These are phyloP conservation scores for Botryotinia convoluta DNA, from an alignment of 2,329 filamentous ascomycete species.

Conservation along the genomic window DNA sequence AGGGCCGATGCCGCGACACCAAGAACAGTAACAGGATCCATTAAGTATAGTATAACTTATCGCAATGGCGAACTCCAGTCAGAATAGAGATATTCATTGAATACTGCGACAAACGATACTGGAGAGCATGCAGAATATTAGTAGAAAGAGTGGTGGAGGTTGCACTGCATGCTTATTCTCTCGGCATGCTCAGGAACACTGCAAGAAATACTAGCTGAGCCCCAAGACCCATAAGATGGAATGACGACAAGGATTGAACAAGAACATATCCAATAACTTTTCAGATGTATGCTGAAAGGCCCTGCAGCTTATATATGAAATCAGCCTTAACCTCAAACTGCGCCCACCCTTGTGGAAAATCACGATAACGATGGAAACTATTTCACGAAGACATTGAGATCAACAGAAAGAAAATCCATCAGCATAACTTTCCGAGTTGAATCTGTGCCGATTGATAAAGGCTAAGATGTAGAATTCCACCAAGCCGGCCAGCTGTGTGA, in stretches of 20 bases:
- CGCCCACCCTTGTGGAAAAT: not conserved
- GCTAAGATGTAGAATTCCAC: not conserved
- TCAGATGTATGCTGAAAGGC: not conserved
- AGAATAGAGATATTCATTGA: not conserved
- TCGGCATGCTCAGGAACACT: not conserved
- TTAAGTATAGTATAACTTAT: not conserved
- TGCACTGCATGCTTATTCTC: not conserved
- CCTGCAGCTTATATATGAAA: not conserved
- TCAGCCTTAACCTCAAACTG: not conserved
- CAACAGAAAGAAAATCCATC: not conserved
- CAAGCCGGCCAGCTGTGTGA: too few species aligned
- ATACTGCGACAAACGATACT: not conserved
- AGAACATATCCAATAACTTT: not conserved
- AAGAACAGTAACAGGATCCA: conserved; percentile 12
- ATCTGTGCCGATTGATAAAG: not conserved
- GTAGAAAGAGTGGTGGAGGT: not conserved
- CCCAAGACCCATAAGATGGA: not conserved
- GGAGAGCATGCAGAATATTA: not conserved
- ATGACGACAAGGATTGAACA: not conserved
- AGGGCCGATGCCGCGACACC: conserved; percentile 16
- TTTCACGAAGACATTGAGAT: not conserved
- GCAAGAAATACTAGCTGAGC: conserved; percentile 1
- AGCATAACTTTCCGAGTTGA: too few species aligned
- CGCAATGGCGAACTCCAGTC: not conserved
- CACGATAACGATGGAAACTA: not conserved